Evolutionary conservation across 2,329 filamentous ascomycete genomes (phyloP), one percentile per base, ranked within the genome.

Genomic region (Xylaria hypoxylon): DNA sequence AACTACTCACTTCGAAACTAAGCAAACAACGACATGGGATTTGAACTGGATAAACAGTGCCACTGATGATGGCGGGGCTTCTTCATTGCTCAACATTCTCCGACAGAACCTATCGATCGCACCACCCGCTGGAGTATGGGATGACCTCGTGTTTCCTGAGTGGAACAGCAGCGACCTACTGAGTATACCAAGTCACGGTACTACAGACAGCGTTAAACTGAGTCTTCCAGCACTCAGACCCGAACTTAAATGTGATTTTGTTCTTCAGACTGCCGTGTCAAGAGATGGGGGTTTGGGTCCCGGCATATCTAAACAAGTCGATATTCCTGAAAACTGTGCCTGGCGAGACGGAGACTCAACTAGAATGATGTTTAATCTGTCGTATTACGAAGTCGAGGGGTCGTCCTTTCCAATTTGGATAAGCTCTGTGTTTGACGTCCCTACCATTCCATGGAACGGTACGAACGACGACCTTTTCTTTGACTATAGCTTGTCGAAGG

Each of bases 1-100:
- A 17, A 22, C n/a, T 45, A 52, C 48, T 31, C 10, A 52, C 15
- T n/a, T 52, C 24, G 31, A 52, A 31, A 31, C 48, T 17, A 52
- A 5, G 31, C 48, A 31, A 31, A 52, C 15, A 31, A 52, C 48
- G 13, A 31, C 48, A 35, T 52, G 48, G 48, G 48, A 52, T 52
- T 52, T 52, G 5, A 31, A 35, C 15, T 52, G 48, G 48, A 31
- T 6, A n/a, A 26, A 52, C 19, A 52, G 48, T 35, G 48, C 48
- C 24, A 52, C 24, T 26, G 22, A 52, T 35, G 48, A 52, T 35
- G 48, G 48, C 31, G 48, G 48, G 13, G 48, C 48, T 22, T 22
- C 48, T n/a, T 22, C n/a, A 31, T 52, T 52, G 31, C 31, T 52
- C 24, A 28, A n/a, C 11, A 4, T n/a, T 31, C 19, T 52, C 24